phyloP scores from a whole-genome alignment of 257 asterid species.

The Oldenlandia corymbosa region DNA sequence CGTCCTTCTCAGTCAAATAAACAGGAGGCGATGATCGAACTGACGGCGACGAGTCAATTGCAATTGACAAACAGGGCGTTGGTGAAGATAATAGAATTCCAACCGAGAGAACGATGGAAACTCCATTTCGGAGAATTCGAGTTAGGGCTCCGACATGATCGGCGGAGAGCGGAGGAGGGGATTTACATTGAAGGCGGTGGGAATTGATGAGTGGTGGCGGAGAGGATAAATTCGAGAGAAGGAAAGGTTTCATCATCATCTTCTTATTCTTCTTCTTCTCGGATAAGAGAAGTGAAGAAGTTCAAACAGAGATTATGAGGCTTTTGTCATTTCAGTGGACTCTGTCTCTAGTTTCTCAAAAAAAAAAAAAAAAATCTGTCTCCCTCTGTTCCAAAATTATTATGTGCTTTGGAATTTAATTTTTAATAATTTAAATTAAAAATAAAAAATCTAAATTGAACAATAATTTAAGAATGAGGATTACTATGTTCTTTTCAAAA shows the following conservation, averaged over 20 bases:
- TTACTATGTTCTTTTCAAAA: too few species aligned
- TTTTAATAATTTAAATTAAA: too few species aligned
- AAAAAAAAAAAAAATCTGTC: too few species aligned
- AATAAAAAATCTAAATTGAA: too few species aligned
- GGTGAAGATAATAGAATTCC: conserved; percentile 53
- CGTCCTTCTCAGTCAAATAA: conserved; percentile 14
- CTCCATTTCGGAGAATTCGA: conserved; percentile 24
- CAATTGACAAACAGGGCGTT: conserved; percentile 19
- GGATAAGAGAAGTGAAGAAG: background rate
- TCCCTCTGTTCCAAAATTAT: too few species aligned
- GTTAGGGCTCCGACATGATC: background rate
- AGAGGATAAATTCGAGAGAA: conserved; percentile 11
- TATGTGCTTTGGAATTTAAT: too few species aligned
- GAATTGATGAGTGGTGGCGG: conserved; percentile 9
- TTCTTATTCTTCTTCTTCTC: background rate
- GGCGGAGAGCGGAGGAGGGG: background rate
- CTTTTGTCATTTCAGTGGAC: too few species aligned
- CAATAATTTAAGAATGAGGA: too few species aligned
- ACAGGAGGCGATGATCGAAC: conserved; percentile 6
- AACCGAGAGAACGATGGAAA: conserved; percentile 54
- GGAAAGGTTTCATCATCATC: conserved; percentile 19
- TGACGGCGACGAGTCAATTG: conserved; percentile 22
- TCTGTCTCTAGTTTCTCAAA: too few species aligned
- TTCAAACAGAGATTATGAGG: too few species aligned
- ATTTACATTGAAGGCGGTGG: background rate